Evolutionary conservation across 768 basidiomycete species (phyloP).

Genomic region (Baorangia bicolor): DNA sequence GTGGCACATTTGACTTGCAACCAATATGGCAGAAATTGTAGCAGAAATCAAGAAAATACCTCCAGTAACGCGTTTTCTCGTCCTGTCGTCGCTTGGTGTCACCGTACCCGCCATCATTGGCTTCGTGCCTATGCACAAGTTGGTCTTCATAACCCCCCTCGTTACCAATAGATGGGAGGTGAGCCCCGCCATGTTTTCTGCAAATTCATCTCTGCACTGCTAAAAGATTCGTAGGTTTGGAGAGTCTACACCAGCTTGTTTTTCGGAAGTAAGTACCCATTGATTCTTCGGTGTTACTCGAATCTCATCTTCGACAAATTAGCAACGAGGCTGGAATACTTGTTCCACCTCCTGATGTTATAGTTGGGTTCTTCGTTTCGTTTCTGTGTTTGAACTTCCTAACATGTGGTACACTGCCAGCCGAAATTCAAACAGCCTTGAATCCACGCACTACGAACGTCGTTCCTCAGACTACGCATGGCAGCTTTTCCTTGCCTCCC

Average conservation of each 20-base stretch:
- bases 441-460: constrained; percentile 53
- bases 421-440: constrained; percentile 63
- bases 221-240: constrained; percentile 56
- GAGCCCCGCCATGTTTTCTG: constrained; percentile 3
- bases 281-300: background rate
- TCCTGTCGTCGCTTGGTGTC: constrained; percentile 57
- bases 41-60: constrained; percentile 79
- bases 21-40: constrained; percentile 46
- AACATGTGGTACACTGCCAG: constrained; percentile 37
- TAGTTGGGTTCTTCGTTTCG: constrained; percentile 32
- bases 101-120: constrained; percentile 57
- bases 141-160: constrained; percentile 51
- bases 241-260: constrained; percentile 73
- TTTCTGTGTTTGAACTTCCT: background rate
- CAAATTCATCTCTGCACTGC: background rate
- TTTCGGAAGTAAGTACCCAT: constrained; percentile 50
- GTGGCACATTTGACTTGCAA: background rate
- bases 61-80: constrained; percentile 73
- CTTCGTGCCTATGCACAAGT: constrained; percentile 48
- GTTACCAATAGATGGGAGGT: constrained; percentile 58
- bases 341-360: constrained; percentile 45
- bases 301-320: background rate
- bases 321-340: constrained; percentile 34
- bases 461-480: constrained; percentile 77
- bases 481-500: constrained; percentile 59